phyloP scores from a whole-genome alignment of 305 asterid species.

The Fraxinus platypoda region DNA sequence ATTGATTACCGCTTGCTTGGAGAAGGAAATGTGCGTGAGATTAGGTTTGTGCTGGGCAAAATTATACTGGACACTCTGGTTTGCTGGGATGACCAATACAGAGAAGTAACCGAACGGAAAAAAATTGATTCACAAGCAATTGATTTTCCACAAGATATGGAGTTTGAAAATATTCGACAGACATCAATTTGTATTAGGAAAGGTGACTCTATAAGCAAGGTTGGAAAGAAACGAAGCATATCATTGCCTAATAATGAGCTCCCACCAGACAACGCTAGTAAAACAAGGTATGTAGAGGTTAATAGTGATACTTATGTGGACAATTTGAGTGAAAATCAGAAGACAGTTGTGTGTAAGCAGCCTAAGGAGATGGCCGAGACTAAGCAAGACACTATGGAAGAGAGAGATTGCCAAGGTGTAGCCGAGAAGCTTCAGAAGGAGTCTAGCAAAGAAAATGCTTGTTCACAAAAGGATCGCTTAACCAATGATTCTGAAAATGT shows the following conservation, averaged over 20 bases:
- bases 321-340: constrained; percentile 13
- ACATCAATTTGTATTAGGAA: constrained; percentile 14
- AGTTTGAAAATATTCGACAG: constrained; percentile 18
- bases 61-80: constrained; percentile 55
- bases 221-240: constrained; percentile 12
- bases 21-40: constrained; percentile 43
- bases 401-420: background rate
- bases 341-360: background rate
- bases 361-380: background rate
- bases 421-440: background rate
- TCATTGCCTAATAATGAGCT: constrained; percentile 19
- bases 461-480: background rate
- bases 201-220: background rate
- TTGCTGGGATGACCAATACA: constrained; percentile 19
- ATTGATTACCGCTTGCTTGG: constrained; percentile 43
- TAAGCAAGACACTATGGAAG: constrained; percentile 9
- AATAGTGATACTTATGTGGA: background rate
- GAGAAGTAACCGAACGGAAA: constrained; percentile 20
- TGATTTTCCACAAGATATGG: constrained; percentile 17
- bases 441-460: constrained; percentile 6
- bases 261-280: constrained; percentile 22
- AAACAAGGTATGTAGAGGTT: constrained; percentile 14
- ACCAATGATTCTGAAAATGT: constrained; percentile 4
- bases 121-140: constrained; percentile 18
- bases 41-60: constrained; percentile 76